Conservation (phyloP, 176 grass and related monocot species). For the Urochloa ruziziensis region DNA sequence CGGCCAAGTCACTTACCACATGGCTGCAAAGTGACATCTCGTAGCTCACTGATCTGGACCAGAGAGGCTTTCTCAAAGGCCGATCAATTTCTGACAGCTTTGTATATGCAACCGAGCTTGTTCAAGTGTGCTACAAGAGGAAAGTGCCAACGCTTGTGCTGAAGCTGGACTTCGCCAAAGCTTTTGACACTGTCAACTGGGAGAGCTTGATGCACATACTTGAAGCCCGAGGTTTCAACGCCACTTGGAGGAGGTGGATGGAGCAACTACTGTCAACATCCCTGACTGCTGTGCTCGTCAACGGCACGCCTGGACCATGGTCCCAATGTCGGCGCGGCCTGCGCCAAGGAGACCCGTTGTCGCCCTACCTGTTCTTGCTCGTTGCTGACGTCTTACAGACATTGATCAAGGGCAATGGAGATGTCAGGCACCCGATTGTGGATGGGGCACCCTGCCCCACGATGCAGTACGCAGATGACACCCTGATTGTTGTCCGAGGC, state of each 20-base stretch:
- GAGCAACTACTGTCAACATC: fast-evolving
- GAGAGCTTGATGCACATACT: fast-evolving
- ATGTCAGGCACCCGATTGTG: fast-evolving
- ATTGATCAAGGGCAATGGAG: fast-evolving
- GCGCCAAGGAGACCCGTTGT: neutral
- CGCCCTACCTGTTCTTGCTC: neutral
- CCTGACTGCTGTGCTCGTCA: neutral
- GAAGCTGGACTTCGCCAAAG: neutral
- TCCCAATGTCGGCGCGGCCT: neutral
- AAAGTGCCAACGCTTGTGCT: fast-evolving
- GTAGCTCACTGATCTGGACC: neutral
- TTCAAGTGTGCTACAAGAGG: neutral
- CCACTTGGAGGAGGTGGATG: neutral
- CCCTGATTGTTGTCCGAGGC: neutral
- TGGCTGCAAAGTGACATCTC: neutral
- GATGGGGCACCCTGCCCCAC: fast-evolving
- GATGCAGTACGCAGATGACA: neutral
- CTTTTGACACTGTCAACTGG: neutral
- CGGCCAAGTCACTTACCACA: neutral
- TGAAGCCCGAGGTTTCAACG: fast-evolving
- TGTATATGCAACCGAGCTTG: neutral
- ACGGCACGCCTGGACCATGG: neutral
- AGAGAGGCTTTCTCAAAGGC: neutral
- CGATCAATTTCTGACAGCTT: neutral
- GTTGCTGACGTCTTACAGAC: neutral